Conservation (phyloP, 23 red algal species). For the Porphyridium purpureum region DNA sequence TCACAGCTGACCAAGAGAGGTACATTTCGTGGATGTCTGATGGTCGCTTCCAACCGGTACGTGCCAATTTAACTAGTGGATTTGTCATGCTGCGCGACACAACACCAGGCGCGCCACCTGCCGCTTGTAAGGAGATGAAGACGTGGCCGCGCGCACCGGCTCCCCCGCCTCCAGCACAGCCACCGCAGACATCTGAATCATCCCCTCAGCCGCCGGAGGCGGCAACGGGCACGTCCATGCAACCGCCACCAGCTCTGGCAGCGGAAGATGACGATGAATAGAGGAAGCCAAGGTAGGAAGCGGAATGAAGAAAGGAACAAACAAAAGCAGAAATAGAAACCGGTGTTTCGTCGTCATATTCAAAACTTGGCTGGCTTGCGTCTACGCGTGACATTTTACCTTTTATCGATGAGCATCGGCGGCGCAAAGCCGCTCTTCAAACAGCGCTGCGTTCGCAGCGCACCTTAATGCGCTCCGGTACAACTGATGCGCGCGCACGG, state of each 20-base stretch:
- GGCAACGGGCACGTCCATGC: not conserved
- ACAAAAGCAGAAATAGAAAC: not conserved
- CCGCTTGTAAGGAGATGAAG: constrained; percentile 8
- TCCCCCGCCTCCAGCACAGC: constrained; percentile 2
- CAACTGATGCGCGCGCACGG: too few relatives aligned
- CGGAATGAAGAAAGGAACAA: not conserved
- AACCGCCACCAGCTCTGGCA: not conserved
- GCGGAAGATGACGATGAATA: not conserved
- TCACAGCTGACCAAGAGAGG: constrained; percentile 33
- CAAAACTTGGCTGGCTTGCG: not conserved
- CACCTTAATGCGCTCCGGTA: too few relatives aligned
- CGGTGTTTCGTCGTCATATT: not conserved
- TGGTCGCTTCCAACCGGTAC: not conserved
- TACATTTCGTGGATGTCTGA: constrained; percentile 27
- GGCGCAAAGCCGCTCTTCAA: too few relatives aligned
- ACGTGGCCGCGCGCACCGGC: constrained; percentile 1
- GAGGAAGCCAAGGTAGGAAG: not conserved
- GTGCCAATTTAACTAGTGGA: constrained; percentile 21
- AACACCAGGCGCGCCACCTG: constrained; percentile 6
- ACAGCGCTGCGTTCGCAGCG: too few relatives aligned
- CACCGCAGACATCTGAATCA: constrained; percentile 1
- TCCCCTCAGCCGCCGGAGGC: not conserved
- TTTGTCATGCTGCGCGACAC: constrained; percentile 29
- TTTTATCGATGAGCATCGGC: not conserved
- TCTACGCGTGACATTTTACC: not conserved